Evolutionary conservation across 371 early-diverging fungal genomes (phyloP), one percentile per base, ranked within the genome.

Genomic region (Mortierella sp.): DNA sequence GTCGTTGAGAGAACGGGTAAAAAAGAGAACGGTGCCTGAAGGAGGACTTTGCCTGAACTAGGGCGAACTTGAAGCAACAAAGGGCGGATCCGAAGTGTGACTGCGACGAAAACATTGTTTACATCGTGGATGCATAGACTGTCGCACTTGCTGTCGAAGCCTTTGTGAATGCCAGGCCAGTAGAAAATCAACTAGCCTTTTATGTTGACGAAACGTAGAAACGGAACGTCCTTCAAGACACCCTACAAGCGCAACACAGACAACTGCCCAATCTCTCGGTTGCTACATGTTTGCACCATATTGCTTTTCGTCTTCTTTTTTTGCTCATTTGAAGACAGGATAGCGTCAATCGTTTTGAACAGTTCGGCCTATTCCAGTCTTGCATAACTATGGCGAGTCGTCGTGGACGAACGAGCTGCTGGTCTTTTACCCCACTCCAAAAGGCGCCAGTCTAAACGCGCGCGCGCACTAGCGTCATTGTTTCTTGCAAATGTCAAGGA

Each of bases 21-120:
- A 37, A 44, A 34, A 16, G 40, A 69, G 21, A 26, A 9, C 19
- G 21, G 71, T 70, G n/a, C 55, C 44, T 31, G 31, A 71, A 26
- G 16, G 21, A n/a, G 16, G 31, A 24, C 40, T 28, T 21, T 43
- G n/a, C 46, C 26, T 21, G 64, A 11, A 48, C 53, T 26, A 21
- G 16, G 72, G 19, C 72, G 26, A 21, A 6, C 13, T 19, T 71
- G 48, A 55, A 31, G 71, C 44, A 50, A 50, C 50, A 28, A 40
- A 71, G 31, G 37, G 51, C 71, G 51, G 50, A 72, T 72, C 72
- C 67, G 67, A 64, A 14, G 71, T 28, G 51, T 72, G 61, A 61
- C 61, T 48, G 51, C 31, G 10, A 51, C 10, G 8, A 51, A 72
- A 50, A 72, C 51, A 72, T 37, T 64, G 67, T 64, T 64, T 34